Evolutionary conservation across 1,139 yeast species (phyloP), one percentile per base, ranked within the genome.

Genomic region (Magnusiomyces suaveolens): DNA sequence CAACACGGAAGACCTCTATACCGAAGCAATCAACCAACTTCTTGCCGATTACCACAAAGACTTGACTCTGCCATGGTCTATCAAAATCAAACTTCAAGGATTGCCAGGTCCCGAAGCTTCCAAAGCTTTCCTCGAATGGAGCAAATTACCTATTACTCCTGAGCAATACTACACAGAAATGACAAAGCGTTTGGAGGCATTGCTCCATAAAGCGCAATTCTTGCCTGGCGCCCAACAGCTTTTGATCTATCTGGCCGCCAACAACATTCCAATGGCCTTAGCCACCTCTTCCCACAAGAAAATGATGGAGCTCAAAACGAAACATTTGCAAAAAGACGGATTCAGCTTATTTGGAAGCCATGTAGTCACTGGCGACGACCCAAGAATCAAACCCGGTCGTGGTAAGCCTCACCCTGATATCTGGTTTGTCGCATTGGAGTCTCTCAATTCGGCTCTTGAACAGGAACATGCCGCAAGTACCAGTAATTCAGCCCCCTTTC

Each of bases 361-460:
- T 59, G 73, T 87, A 24, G 85, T 92, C 23, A 84, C 92, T 1
- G 97, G 97, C 3, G 97, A 92, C 70, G 95, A 92, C 66, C 71
- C 79, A 44, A 77, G 95, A 53, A 80, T 92, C 54, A 87, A 90
- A 1, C 74, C 73, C 24, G 97, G 96, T 1, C 79, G 83, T 58
- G 97, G 98, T 3, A 92, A 92, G 66, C 98, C 98, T 14, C 75
- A 76, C 57, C 98, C 98, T 2, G 95, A 89, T 66, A 89, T 92
- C 60, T 92, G 96, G 95, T 78, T 79, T 60, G 78, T 83, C 2
- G 95, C 97, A 48, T 76, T 92, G 59, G 79, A 75, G 33, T 77
- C 84, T 41, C 63, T 92, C 57, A 92, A 92, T 65, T 29, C 33
- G 6, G 12, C 33, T 6, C 33, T 29, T 29, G 33, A 6, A n/a